Evolutionary conservation across 148 eudicot genomes (phyloP), one percentile per base, ranked within the genome.

Genomic region (Agrostemma githago): DNA sequence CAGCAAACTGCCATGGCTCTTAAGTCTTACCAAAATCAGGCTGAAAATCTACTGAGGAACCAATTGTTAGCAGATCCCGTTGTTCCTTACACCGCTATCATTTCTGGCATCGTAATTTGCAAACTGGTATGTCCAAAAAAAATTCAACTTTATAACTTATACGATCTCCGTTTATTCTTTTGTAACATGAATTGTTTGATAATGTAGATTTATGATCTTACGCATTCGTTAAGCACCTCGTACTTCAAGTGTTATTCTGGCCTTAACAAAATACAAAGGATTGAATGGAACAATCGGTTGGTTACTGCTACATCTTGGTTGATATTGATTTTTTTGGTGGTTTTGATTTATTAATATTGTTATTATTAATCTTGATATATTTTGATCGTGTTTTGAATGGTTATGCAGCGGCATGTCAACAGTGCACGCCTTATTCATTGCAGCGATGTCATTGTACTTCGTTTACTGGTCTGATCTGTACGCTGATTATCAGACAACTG

Each of bases 391-490:
- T 67, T 15, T 37, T 46, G 5, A 21, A 75, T 77, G 70, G 69
- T 78, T 76, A 17, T 86, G 85, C 92, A 90, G 96, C 17, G 92
- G 89, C 72, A 81, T 88, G 64, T 95, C 99, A 68, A 88, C 99
- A 21, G 80, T 89, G 74, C 99, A 95, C 74, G 99, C 99, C 48
- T 78, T 95, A 74, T 95, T 83, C 76, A 92, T 95, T 73, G 87
- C 96, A 72, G 76, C 83, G 64, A 82, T 89, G 88, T 90, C 99
- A 40, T 70, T 90, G 82, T 89, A 92, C 86, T 95, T 95, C 74
- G 99, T 92, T n/a, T 92, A 86, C 86, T 92, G 96, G 97, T 90
- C 99, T 69, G 91, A 92, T 76, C 86, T 95, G 59, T 95, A 80
- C 77, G 88, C 90, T 73, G 97, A 95, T 76, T 79, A 74, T 57